Evolutionary conservation across 176 grass and related monocot genomes (phyloP).

Genomic region (Pontederia paniculata): DNA sequence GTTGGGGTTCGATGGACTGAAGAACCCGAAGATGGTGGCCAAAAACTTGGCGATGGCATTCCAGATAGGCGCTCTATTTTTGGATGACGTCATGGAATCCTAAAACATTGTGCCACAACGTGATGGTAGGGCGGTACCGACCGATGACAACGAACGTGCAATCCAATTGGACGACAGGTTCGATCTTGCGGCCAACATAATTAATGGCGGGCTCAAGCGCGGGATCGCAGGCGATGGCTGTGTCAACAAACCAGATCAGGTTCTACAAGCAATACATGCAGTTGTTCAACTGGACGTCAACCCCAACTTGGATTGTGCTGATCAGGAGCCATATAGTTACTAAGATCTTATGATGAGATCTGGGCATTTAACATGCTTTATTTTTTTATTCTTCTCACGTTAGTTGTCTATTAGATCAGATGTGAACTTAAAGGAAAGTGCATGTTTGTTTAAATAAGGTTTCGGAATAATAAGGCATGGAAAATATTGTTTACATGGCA

Average conservation of each 20-base stretch:
- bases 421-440: background rate
- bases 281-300: conserved; percentile 29
- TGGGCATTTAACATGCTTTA: too few species aligned
- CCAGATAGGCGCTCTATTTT: conserved; percentile 63
- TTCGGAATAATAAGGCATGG: background rate
- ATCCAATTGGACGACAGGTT: conserved; percentile 46
- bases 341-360: background rate
- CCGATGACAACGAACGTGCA: conserved; percentile 21
- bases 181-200: conserved; percentile 65
- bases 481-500: too few species aligned
- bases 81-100: conserved; percentile 47
- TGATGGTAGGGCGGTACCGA: conserved; percentile 53
- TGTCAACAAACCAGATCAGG: conserved; percentile 39
- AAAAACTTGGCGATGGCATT: conserved; percentile 55
- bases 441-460: background rate
- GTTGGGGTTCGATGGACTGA: conserved; percentile 60
- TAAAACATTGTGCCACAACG: conserved; percentile 67
- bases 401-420: too few species aligned
- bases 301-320: conserved; percentile 48
- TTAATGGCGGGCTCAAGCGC: conserved; percentile 76
- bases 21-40: conserved; percentile 49
- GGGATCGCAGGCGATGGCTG: conserved; percentile 29
- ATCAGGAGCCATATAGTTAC: conserved; percentile 37
- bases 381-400: too few species aligned
- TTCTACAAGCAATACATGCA: conserved; percentile 54